Evolutionary conservation across 805 yeast genomes (phyloP).

Genomic region (Barnettozyma siamensis): DNA sequence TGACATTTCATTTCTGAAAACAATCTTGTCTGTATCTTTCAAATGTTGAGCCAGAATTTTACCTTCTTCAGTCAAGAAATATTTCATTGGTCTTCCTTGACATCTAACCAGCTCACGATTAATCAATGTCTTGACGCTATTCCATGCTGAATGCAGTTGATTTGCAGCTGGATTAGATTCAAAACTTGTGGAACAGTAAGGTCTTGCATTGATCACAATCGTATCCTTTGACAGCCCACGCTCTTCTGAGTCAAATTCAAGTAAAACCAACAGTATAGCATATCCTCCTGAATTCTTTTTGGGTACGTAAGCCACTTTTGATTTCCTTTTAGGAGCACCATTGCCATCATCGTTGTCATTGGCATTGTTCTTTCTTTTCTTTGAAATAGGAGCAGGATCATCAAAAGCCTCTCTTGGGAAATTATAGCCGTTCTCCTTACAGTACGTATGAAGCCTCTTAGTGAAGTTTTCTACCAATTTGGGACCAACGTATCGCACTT

Average conservation of each 20-base stretch:
- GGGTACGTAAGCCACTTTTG: constrained; percentile 55
- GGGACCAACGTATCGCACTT: constrained; percentile 67
- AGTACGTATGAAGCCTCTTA: constrained; percentile 43
- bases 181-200: constrained; percentile 55
- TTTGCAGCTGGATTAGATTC: constrained; percentile 51
- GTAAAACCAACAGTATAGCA: constrained; percentile 64
- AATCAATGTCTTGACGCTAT: constrained; percentile 54
- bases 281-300: constrained; percentile 75
- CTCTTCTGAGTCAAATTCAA: constrained; percentile 39
- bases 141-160: constrained; percentile 74
- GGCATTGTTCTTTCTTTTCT: constrained; percentile 1
- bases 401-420: constrained; percentile 34
- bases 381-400: constrained; percentile 5
- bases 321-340: constrained; percentile 18
- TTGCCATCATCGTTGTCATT: constrained; percentile 1
- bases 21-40: constrained; percentile 38
- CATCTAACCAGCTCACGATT: constrained; percentile 52
- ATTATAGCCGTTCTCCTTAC: constrained; percentile 44
- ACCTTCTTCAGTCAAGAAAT: constrained; percentile 68
- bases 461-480: constrained; percentile 51
- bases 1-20: constrained; percentile 22
- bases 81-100: constrained; percentile 54
- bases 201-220: constrained; percentile 47
- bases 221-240: constrained; percentile 62
- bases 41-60: constrained; percentile 52